A percentile compares a stretch with the other conserved stretches of the same genome.
Conservation (phyloP, 2,329 filamentous ascomycete species). For the Cadophora luteo-olivacea region DNA sequence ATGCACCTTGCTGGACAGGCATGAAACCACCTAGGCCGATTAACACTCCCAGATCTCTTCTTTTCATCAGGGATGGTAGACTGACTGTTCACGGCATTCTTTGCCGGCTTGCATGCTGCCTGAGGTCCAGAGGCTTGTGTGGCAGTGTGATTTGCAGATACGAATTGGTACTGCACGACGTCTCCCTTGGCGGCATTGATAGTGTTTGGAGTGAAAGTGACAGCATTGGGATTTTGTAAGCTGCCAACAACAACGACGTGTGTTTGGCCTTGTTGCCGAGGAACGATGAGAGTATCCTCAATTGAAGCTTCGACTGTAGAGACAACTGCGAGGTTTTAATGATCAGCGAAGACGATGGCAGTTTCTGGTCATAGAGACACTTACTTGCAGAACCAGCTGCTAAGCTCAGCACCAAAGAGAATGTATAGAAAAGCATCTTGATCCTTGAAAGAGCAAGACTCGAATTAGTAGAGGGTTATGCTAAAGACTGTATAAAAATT, state of each 20-base stretch:
- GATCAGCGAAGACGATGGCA: not conserved
- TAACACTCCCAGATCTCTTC: not conserved
- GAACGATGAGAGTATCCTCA: not conserved
- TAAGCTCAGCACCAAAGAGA: constrained; percentile 3
- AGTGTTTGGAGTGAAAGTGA: constrained; percentile 17
- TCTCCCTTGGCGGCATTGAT: constrained; percentile 11
- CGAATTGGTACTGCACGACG: constrained; percentile 16
- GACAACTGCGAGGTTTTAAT: not conserved
- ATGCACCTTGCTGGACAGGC: constrained; percentile 6
- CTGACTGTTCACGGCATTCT: constrained; percentile 15
- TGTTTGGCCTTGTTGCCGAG: constrained; percentile 2
- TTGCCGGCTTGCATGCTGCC: constrained; percentile 11
- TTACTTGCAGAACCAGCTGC: constrained; percentile 22
- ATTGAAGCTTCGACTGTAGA: not conserved
- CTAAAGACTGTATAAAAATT: not conserved
- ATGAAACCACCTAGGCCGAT: constrained; percentile 11
- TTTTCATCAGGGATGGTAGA: not conserved
- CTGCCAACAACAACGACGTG: constrained; percentile 18
- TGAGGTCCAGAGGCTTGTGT: constrained; percentile 7
- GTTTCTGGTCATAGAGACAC: not conserved
- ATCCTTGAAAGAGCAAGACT: not conserved
- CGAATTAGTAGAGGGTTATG: not conserved
- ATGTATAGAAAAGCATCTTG: constrained; percentile 17
- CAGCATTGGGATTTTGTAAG: constrained; percentile 4
- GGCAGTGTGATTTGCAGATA: constrained; percentile 16